These are phyloP conservation scores for Citrus australasica DNA, from an alignment of 345 rosid species.

Conservation along the genomic window DNA sequence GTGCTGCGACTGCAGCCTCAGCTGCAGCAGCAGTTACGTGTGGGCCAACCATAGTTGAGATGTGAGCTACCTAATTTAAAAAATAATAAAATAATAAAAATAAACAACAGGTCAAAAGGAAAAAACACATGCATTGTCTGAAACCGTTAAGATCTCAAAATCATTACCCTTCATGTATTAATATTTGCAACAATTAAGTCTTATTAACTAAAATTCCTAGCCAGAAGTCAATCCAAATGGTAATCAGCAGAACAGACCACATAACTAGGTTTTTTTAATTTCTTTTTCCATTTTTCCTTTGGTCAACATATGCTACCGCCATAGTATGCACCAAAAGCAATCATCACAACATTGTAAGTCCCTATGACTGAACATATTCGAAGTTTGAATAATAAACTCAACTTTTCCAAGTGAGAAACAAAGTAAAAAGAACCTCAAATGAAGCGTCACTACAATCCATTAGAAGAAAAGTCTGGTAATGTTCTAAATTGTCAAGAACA, in stretches of 20 bases:
- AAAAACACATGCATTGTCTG: background rate
- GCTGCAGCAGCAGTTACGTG: conserved; percentile 72
- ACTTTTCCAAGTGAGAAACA: background rate
- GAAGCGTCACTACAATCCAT: background rate
- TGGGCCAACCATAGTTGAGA: conserved; percentile 63
- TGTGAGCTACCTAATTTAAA: conserved; percentile 46
- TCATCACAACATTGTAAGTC: background rate
- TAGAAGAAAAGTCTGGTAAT: background rate
- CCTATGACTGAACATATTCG: background rate
- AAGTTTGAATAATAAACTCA: background rate
- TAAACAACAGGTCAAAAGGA: background rate
- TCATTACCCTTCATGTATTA: background rate
- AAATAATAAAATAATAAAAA: too few species aligned
- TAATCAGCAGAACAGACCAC: background rate
- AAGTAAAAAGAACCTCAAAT: background rate
- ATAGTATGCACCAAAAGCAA: background rate
- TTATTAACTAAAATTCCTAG: background rate
- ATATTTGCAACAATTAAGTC: background rate
- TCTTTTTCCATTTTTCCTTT: background rate
- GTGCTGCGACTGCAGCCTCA: conserved; percentile 71
- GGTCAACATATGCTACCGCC: background rate
- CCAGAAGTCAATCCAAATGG: background rate
- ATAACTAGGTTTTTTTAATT: background rate
- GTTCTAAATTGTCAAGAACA: background rate
- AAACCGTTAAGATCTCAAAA: background rate